Base-by-base conservation (phyloP, 306 rosid genomes). In the Glycine latifolia region DNA sequence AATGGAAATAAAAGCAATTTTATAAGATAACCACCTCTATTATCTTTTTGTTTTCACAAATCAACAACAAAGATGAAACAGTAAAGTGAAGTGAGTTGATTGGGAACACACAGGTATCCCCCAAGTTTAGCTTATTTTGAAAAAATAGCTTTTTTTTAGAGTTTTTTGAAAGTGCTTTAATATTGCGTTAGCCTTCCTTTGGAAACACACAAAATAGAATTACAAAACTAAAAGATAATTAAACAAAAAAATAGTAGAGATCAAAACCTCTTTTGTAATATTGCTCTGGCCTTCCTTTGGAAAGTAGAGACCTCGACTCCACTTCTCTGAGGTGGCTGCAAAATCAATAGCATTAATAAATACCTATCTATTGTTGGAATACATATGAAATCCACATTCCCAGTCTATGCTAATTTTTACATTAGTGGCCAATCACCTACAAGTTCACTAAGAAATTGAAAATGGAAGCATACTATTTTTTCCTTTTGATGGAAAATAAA, bases 251-350 rank as follows among this genome's bases (percentile, higher is more conserved):
- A 0, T 4, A 41, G 71, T 8, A 59, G 55, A 61, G 59, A 85
- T 62, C 33, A 49, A 68, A 17, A 92, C 98, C 98, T 94, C 98
- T 77, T 91, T 90, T 35, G 88, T 37, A 75, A 86, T 79, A 76
- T 85, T 79, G 46, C 78, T 90, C 76, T 85, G 87, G 79, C 89
- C 90, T 75, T 86, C 91, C 52, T 35, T 84, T 60, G 84, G 86
- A 82, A 93, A 89, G 91, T 87, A 90, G 77, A 95, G 90, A 74
- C 93, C 98, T 37, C 81, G 87, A 71, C 78, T 85, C 98, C 98
- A 93, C 0, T 76, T 80, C 63, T 86, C 85, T 39, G 96, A 90
- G 72, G 86, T 79, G 76, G 93, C 99, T 93, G 93, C 86, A 91
- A 75, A 87, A 65, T 26, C 73, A 88, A 77, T 33, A 39, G 3